Conservation (phyloP, 495 filamentous ascomycete species). For the Rhizodiscina lignyota region DNA sequence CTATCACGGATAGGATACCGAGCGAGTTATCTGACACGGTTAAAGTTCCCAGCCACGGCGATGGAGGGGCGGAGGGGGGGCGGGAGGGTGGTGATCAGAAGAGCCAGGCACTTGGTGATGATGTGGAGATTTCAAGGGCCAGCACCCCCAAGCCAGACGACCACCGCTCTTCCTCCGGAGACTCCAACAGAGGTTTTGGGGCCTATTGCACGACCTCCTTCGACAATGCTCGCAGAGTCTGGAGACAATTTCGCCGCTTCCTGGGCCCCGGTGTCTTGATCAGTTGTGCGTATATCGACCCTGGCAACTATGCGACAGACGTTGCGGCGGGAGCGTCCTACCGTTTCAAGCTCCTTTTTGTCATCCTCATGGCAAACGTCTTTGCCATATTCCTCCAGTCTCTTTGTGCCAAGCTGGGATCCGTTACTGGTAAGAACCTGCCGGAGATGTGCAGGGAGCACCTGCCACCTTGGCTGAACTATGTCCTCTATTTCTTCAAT, state of each 20-base stretch:
- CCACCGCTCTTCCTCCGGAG: background rate
- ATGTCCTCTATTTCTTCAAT: conserved; percentile 54
- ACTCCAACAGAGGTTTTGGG: background rate
- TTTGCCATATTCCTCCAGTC: conserved; percentile 75
- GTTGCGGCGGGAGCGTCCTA: conserved; percentile 39
- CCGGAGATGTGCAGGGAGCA: conserved; percentile 64
- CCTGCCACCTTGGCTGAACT: conserved; percentile 61
- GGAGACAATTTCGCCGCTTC: conserved; percentile 57
- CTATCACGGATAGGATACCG: conserved; percentile 7
- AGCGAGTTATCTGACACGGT: no score
- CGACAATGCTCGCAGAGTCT: conserved; percentile 16
- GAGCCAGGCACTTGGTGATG: background rate
- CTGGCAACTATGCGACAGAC: conserved; percentile 75
- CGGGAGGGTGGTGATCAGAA: background rate
- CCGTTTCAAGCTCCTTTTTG: conserved; percentile 49
- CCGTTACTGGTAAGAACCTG: conserved; percentile 70
- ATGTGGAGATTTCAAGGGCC: background rate
- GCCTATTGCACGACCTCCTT: conserved; percentile 11
- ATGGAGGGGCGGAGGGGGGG: conserved; percentile 1
- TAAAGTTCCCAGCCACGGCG: no score
- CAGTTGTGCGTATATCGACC: conserved; percentile 66
- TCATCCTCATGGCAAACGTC: conserved; percentile 67
- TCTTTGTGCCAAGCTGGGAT: conserved; percentile 67
- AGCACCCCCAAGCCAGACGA: background rate
- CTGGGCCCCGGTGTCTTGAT: conserved; percentile 79